These are phyloP conservation scores for Erysimum cheiranthoides DNA, from an alignment of 345 rosid genomes.

Conservation along the genomic window DNA sequence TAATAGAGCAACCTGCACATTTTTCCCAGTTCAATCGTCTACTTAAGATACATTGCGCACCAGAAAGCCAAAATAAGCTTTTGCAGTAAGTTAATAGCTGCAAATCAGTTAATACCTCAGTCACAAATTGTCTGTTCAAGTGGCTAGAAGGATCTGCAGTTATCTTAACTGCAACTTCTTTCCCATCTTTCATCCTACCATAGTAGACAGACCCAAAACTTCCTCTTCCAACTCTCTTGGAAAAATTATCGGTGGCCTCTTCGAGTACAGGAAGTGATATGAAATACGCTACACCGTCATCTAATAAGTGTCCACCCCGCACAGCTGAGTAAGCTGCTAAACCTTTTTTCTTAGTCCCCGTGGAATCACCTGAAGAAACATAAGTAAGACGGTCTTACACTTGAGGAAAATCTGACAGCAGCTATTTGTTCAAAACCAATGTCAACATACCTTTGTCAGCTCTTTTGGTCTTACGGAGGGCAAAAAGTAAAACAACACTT, in stretches of 20 bases:
- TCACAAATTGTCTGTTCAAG: conserved; percentile 80
- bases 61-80: neutral
- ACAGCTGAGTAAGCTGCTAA: conserved; percentile 59
- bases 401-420: conserved; percentile 2
- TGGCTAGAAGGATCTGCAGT: conserved; percentile 75
- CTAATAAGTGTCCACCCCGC: conserved; percentile 70
- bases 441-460: conserved; percentile 57
- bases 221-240: conserved; percentile 87
- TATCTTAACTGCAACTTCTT: conserved; percentile 91
- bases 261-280: conserved; percentile 74
- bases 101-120: conserved; percentile 63
- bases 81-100: neutral
- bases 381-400: conserved; percentile 14
- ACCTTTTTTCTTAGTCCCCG: conserved; percentile 54
- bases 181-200: conserved; percentile 95
- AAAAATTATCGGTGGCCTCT: conserved; percentile 78
- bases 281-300: conserved; percentile 79
- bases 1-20: conserved; percentile 79
- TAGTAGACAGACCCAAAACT: conserved; percentile 93
- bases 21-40: neutral
- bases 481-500: conserved; percentile 52
- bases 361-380: conserved; percentile 57
- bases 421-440: conserved; percentile 2
- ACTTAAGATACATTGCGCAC: neutral
- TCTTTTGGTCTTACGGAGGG: conserved; percentile 51